These are phyloP conservation scores for Chloromonas sp. DNA, from an alignment of 163 green algal genomes.

Conservation along the genomic window DNA sequence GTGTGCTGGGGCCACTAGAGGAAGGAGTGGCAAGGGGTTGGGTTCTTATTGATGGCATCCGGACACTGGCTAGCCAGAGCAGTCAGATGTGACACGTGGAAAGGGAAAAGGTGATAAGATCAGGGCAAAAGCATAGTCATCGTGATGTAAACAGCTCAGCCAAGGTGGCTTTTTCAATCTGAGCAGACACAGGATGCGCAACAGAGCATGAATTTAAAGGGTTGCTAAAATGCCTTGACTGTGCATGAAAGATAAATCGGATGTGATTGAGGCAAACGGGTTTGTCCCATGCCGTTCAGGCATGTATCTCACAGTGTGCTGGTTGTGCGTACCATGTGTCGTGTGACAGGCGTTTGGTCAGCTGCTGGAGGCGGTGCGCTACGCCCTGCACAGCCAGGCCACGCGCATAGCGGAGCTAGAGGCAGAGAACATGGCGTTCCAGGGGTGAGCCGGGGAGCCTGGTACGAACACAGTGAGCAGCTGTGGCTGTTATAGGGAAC, in stretches of 20 bases:
- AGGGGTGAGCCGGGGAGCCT: slow-evolving; percentile 14
- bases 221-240: background rate
- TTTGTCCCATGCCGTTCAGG: background rate
- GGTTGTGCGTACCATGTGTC: background rate
- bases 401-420: slow-evolving; percentile 30
- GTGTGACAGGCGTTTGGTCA: slow-evolving; percentile 2
- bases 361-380: slow-evolving; percentile 22
- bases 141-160: too few relatives aligned
- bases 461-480: background rate
- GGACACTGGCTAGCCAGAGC: too few relatives aligned
- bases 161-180: too few relatives aligned
- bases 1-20: background rate
- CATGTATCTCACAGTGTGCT: background rate
- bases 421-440: slow-evolving; percentile 41
- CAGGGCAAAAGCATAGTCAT: too few relatives aligned
- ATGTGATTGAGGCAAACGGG: too few relatives aligned
- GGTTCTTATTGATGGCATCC: background rate
- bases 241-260: background rate
- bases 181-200: too few relatives aligned
- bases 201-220: too few relatives aligned
- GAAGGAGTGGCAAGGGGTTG: background rate
- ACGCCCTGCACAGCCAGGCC: slow-evolving; percentile 23
- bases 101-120: too few relatives aligned
- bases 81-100: too few relatives aligned
- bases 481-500: background rate